Conservation (phyloP, 2,329 filamentous ascomycete species). For the Calonectria henricotiae region DNA sequence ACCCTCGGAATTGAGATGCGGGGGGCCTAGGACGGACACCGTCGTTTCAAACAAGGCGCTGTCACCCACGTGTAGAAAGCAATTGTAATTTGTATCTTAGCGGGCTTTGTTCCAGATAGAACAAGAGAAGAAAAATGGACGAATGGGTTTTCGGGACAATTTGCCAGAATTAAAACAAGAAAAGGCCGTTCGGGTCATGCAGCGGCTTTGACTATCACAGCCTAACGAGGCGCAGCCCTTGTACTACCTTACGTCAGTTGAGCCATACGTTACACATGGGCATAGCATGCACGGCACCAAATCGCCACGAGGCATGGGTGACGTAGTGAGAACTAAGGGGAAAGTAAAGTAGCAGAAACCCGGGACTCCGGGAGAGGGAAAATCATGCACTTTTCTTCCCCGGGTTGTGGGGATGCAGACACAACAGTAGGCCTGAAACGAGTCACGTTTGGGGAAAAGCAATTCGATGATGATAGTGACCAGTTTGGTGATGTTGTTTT, state of each 20-base stretch:
- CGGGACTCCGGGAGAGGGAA: not conserved
- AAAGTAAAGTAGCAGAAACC: not conserved
- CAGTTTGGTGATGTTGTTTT: not conserved
- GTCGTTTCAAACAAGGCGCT: constrained; percentile 28
- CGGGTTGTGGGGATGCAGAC: not conserved
- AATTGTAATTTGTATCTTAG: constrained; percentile 29
- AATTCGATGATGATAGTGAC: not conserved
- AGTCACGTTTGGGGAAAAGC: constrained; percentile 22
- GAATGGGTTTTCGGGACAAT: not conserved
- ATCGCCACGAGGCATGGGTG: constrained; percentile 18
- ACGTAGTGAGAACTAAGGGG: constrained; percentile 12
- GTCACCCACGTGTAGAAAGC: constrained; percentile 30
- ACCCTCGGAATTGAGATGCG: not conserved
- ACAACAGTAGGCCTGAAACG: constrained; percentile 33
- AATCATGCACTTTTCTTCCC: not conserved
- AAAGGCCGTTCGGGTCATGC: not conserved
- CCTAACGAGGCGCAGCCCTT: constrained; percentile 23
- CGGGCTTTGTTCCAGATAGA: constrained; percentile 9
- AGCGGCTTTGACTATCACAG: not conserved
- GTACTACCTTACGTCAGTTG: constrained; percentile 17
- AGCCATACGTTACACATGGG: constrained; percentile 25
- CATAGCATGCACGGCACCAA: not conserved
- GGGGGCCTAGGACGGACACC: constrained; percentile 11
- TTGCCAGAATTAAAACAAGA: not conserved
- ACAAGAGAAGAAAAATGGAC: not conserved